Evolutionary conservation across 2,329 filamentous ascomycete genomes (phyloP).

Genomic region (Pestalotiopsis fici): DNA sequence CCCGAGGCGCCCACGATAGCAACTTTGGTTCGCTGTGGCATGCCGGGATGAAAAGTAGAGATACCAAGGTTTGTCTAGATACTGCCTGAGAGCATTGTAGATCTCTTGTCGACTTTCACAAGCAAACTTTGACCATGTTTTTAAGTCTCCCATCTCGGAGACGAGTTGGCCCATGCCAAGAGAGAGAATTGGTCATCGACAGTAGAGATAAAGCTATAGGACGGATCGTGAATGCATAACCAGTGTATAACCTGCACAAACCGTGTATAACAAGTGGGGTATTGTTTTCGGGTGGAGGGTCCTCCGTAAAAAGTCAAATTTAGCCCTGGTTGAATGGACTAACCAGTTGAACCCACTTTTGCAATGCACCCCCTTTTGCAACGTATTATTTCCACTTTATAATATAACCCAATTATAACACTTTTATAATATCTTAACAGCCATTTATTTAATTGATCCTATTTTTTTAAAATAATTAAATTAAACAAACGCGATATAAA

Average conservation of each 20-base stretch:
- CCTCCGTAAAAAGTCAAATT: not conserved
- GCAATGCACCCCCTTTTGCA: no score
- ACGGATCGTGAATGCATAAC: not conserved
- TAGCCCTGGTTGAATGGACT: no score
- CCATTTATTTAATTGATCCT: no score
- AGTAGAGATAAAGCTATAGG: not conserved
- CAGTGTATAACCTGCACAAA: not conserved
- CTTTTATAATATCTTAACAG: no score
- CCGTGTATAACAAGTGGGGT: not conserved
- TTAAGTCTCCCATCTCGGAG: not conserved
- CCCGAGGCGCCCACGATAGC: not conserved
- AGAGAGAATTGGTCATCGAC: not conserved
- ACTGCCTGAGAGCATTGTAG: not conserved
- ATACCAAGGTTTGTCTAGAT: not conserved
- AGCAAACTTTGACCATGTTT: not conserved
- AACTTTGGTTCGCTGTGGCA: not conserved
- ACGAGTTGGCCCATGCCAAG: not conserved
- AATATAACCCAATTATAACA: no score
- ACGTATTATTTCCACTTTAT: no score
- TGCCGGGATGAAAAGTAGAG: not conserved
- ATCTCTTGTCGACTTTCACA: not conserved
- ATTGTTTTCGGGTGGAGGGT: not conserved
- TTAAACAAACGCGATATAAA: no score
- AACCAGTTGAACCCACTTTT: no score
- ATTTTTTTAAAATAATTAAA: no score